Percentiles rank a stretch among this genome's conserved stretches.
Conservation (phyloP, 805 yeast genomes). For the Isabelozyma gotoi region DNA sequence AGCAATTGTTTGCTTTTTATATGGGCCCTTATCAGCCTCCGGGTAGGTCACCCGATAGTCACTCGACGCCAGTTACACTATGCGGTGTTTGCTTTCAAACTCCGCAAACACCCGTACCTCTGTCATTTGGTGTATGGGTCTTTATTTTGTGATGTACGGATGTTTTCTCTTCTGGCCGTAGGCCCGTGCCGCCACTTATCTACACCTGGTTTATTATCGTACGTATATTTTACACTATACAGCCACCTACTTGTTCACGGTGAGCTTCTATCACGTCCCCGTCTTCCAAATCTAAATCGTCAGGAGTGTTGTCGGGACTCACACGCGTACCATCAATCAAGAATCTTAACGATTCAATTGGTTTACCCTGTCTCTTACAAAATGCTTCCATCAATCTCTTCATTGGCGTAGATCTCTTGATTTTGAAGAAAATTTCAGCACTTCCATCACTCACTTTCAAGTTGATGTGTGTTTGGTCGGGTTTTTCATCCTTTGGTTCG, state of each 20-base stretch:
- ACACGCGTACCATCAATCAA: conserved; percentile 92
- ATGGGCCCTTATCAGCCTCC: not conserved
- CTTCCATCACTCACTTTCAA: conserved; percentile 92
- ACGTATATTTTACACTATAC: conserved; percentile 3
- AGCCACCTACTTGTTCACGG: conserved; percentile 86
- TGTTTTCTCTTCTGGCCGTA: too few relatives aligned
- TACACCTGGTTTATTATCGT: not conserved
- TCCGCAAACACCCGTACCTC: not conserved
- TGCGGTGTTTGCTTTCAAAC: not conserved
- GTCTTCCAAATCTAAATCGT: conserved; percentile 88
- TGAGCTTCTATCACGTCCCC: conserved; percentile 97
- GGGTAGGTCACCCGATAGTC: too few relatives aligned
- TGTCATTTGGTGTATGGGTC: too few relatives aligned
- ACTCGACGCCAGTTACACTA: too few relatives aligned
- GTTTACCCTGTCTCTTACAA: conserved; percentile 96
- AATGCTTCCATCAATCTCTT: conserved; percentile 96
- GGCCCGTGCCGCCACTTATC: too few relatives aligned
- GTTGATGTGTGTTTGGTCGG: conserved; percentile 73
- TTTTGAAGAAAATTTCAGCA: conserved; percentile 93
- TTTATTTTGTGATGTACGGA: not conserved
- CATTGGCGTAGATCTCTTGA: conserved; percentile 88
- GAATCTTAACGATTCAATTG: conserved; percentile 78
- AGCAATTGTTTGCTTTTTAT: not conserved
- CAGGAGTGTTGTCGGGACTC: conserved; percentile 87
- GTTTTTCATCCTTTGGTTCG: conserved; percentile 46